Base-by-base conservation (phyloP, 169 alveolate species). In the Plasmodium falciparum region DNA sequence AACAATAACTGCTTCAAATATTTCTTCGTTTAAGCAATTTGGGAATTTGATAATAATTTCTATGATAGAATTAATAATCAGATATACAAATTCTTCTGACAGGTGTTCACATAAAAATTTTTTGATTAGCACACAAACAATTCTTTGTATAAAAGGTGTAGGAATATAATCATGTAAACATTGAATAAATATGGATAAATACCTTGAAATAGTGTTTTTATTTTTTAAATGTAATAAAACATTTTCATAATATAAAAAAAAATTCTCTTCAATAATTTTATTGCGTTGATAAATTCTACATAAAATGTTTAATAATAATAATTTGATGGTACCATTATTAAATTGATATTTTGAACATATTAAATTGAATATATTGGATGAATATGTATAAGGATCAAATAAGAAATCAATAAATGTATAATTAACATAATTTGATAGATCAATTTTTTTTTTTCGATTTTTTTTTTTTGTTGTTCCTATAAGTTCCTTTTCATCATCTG, bases 241-340 rank as follows among this genome's bases (percentile, higher is more conserved):
- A 17, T 66, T 15, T 45, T 78, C 89, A 49, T 52, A 78, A 24
- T 78, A 78, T 2, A 78, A 12, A 52, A 78, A 78, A 52, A 78
- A 66, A 15, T 78, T 78, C 50, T 78, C 89, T 52, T 78, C 80
- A 2, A 78, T 45, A 12, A 78, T 78, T 39, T 78, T 67, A 78
- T 78, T 47, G 9, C 89, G 12, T 7, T 78, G 89, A 45, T 78
- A 70, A 1, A 78, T 52, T 52, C 89, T 50, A 7, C 89, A 65
- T 2, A 78, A 24, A 7, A 78, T 66, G 29, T 78, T 78, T 5
- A 78, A 24, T 12, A 78, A 58, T 13, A 78, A 71, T 7, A 78
- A 52, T 58, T 78, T 78, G 1, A 78, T 71, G 0, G 59, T 17
- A 2, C 76, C 76, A 15, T 78, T 69, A 33, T 45, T 78, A 71